A percentile compares a stretch with the other conserved stretches of the same genome.
Conservation (phyloP, 352 stramenopile species). For the Pythium phragmiticola region DNA sequence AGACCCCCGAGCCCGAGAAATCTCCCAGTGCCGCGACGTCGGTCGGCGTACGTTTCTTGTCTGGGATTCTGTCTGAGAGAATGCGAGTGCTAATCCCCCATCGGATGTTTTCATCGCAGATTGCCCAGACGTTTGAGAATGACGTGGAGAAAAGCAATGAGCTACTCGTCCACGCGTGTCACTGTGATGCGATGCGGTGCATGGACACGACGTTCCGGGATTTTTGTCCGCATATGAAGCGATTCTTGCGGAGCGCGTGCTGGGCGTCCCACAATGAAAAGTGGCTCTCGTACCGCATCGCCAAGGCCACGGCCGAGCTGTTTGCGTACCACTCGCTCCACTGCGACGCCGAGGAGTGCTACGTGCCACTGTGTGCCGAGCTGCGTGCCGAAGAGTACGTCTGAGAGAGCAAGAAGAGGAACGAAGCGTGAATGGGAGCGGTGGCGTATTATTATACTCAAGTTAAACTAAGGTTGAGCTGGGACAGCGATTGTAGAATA, state of each 20-base stretch:
- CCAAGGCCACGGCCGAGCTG: conserved; percentile 44
- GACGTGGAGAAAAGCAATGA: conserved; percentile 47
- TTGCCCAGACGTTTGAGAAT: conserved; percentile 39
- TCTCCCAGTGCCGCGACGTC: conserved; percentile 5
- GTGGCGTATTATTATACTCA: too few relatives aligned
- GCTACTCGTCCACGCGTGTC: conserved; percentile 58
- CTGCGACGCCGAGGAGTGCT: conserved; percentile 28
- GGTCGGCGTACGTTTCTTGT: conserved; percentile 15
- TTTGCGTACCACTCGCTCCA: conserved; percentile 54
- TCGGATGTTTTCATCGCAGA: conserved; percentile 24
- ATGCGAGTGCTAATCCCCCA: background rate
- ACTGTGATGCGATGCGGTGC: conserved; percentile 49
- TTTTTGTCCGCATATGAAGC: conserved; percentile 65
- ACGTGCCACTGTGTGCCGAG: conserved; percentile 30
- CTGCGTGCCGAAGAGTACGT: conserved; percentile 30
- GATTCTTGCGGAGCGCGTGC: conserved; percentile 60
- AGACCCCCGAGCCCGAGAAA: background rate
- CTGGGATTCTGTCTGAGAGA: background rate
- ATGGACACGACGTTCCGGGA: conserved; percentile 34
- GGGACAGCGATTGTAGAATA: too few relatives aligned
- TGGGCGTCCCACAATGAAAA: conserved; percentile 63
- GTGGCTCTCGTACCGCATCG: conserved; percentile 49
- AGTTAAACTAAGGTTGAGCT: too few relatives aligned
- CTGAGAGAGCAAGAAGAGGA: conserved; percentile 4
- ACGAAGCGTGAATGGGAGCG: too few relatives aligned